Conservation (phyloP, 2,329 filamentous ascomycete genomes). For the Cordyceps cateniannulata region DNA sequence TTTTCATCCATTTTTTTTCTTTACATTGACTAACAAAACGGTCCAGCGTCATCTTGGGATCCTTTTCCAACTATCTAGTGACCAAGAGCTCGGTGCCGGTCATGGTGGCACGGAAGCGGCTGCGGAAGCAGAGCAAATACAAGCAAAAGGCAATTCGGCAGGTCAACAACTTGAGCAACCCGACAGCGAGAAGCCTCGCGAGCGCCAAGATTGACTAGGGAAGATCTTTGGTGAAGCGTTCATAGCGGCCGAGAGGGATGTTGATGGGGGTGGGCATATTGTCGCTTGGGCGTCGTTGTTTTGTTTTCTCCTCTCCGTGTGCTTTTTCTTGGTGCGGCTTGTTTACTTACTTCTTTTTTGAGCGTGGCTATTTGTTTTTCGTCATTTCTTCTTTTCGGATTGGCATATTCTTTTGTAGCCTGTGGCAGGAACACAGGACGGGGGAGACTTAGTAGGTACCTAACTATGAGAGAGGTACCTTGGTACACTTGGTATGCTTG, state of each 20-base stretch:
- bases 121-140: slow-evolving; percentile 80
- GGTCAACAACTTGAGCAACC: slow-evolving; percentile 74
- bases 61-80: slow-evolving; percentile 95
- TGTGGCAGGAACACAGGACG: background rate
- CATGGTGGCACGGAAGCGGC: slow-evolving; percentile 90
- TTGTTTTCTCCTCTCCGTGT: background rate
- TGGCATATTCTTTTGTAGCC: too few relatives aligned
- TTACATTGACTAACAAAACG: background rate
- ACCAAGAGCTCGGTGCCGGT: slow-evolving; percentile 95
- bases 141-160: slow-evolving; percentile 62
- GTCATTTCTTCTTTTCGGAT: background rate
- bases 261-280: background rate
- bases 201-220: slow-evolving; percentile 67
- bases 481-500: too few relatives aligned
- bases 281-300: background rate
- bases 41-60: slow-evolving; percentile 79
- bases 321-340: background rate
- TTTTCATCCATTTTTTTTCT: background rate
- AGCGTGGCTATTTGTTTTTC: background rate
- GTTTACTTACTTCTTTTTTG: background rate
- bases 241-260: background rate
- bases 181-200: slow-evolving; percentile 58
- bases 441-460: too few relatives aligned
- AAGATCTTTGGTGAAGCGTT: background rate
- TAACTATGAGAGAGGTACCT: too few relatives aligned